Percentiles rank a stretch among this genome's conserved stretches.
Evolutionary conservation across 805 yeast species (phyloP).

Genomic region (Cyberlindnera americana): DNA sequence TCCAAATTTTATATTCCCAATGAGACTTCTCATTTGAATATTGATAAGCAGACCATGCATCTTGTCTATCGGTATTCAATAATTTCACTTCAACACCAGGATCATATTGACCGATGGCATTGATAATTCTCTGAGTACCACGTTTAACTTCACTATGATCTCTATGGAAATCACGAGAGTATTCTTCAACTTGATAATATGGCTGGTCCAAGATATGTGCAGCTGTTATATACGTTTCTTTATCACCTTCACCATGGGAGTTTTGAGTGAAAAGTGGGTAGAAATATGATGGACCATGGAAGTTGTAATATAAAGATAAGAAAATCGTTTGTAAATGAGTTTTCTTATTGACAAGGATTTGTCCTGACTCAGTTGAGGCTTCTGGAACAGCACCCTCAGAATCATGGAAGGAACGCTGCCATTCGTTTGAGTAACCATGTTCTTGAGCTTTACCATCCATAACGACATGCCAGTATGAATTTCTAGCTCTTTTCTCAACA

Average conservation of each 20-base stretch:
- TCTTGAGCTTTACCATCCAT: constrained; percentile 10
- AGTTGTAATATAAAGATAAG: constrained; percentile 52
- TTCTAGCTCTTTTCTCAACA: constrained; percentile 33
- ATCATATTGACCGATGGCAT: constrained; percentile 38
- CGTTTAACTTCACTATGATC: constrained; percentile 15
- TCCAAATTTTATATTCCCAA: constrained; percentile 18
- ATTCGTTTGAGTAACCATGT: constrained; percentile 9
- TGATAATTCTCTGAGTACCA: constrained; percentile 22
- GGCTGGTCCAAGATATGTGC: constrained; percentile 44
- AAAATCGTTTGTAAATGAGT: constrained; percentile 49
- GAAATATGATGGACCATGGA: constrained; percentile 54
- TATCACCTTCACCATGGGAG: constrained; percentile 64
- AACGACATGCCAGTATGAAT: constrained; percentile 24
- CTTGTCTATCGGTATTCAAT: background rate
- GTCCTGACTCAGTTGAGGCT: constrained; percentile 59
- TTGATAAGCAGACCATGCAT: constrained; percentile 10
- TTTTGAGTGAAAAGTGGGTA: constrained; percentile 63
- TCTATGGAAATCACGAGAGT: constrained; percentile 15
- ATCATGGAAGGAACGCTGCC: constrained; percentile 29
- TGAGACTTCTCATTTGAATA: constrained; percentile 11
- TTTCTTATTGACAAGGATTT: constrained; percentile 50
- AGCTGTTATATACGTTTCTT: constrained; percentile 60
- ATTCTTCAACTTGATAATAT: constrained; percentile 40
- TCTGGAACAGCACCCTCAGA: constrained; percentile 54
- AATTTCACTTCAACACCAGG: constrained; percentile 20